Conservation (phyloP, 2,329 filamentous ascomycete genomes). For the Pseudocercospora eumusae region DNA sequence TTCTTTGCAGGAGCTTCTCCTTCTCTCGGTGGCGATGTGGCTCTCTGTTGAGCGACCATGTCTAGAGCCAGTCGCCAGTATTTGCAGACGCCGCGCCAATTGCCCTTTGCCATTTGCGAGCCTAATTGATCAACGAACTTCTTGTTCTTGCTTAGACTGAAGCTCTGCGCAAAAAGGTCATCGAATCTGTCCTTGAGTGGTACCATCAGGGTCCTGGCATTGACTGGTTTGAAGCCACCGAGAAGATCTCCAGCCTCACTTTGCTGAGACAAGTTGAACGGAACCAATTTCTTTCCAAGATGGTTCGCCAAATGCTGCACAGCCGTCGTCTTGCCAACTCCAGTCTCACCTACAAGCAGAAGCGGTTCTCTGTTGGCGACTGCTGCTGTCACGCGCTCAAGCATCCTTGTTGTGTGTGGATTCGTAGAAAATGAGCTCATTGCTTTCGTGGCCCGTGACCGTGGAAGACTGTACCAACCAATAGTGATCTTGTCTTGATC, state of each 20-base stretch:
- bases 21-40: constrained; percentile 53
- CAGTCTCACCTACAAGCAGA: constrained; percentile 95
- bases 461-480: constrained; percentile 36
- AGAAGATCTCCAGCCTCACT: constrained; percentile 95
- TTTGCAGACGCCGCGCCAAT: constrained; percentile 84
- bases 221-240: constrained; percentile 95
- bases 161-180: constrained; percentile 81
- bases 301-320: constrained; percentile 87
- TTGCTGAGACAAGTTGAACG: constrained; percentile 96
- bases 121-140: constrained; percentile 79
- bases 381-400: constrained; percentile 85
- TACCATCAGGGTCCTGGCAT: constrained; percentile 80
- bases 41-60: constrained; percentile 68
- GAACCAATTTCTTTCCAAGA: constrained; percentile 81
- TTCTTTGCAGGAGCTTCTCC: constrained; percentile 70
- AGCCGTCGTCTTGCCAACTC: constrained; percentile 96
- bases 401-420: constrained; percentile 74
- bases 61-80: constrained; percentile 87
- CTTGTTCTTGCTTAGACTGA: constrained; percentile 83
- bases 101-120: constrained; percentile 75
- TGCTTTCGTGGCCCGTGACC: constrained; percentile 19
- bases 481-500: constrained; percentile 34
- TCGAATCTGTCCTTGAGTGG: constrained; percentile 94
- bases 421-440: constrained; percentile 79
- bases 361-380: constrained; percentile 84